A percentile compares a stretch with the other conserved stretches of the same genome.
Conservation (phyloP, 108 stramenopile genomes). For the Conticribra weissflogii region DNA sequence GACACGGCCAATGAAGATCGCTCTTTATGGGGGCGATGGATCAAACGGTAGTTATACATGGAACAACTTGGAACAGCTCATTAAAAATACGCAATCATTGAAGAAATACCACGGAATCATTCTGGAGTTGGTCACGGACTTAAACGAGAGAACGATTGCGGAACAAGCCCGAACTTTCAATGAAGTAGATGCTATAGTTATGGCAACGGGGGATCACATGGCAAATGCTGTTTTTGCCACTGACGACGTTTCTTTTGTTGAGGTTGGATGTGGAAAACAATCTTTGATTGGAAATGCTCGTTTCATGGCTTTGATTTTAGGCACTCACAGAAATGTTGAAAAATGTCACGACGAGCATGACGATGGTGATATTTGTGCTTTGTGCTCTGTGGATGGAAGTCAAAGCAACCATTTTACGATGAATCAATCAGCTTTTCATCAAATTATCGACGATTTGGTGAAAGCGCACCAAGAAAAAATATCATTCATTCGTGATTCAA, state of each 20-base stretch:
- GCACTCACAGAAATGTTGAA: constrained; percentile 15
- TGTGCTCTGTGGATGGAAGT: neutral
- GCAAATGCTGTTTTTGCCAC: constrained; percentile 24
- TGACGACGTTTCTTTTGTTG: constrained; percentile 12
- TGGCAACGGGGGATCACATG: constrained; percentile 20
- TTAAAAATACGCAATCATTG: neutral
- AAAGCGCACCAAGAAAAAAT: constrained; percentile 17
- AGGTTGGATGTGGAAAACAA: constrained; percentile 13
- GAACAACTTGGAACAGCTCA: constrained; percentile 8
- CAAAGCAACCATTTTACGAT: constrained; percentile 17
- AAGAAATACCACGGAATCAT: constrained; percentile 16
- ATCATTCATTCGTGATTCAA: constrained; percentile 23
- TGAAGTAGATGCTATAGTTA: constrained; percentile 16
- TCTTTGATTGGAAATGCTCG: constrained; percentile 10
- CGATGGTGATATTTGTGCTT: neutral
- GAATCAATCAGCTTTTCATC: neutral
- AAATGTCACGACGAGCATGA: constrained; percentile 1
- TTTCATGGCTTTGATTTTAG: constrained; percentile 23
- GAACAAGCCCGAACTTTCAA: constrained; percentile 21
- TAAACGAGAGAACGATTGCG: constrained; percentile 10
- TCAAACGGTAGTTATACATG: constrained; percentile 2
- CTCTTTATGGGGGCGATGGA: constrained; percentile 8
- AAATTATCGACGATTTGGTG: constrained; percentile 23
- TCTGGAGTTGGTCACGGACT: constrained; percentile 4
- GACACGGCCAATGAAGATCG: constrained; percentile 19